Conservation (phyloP, 208 protist genomes). For the Leishmania mexicana region DNA sequence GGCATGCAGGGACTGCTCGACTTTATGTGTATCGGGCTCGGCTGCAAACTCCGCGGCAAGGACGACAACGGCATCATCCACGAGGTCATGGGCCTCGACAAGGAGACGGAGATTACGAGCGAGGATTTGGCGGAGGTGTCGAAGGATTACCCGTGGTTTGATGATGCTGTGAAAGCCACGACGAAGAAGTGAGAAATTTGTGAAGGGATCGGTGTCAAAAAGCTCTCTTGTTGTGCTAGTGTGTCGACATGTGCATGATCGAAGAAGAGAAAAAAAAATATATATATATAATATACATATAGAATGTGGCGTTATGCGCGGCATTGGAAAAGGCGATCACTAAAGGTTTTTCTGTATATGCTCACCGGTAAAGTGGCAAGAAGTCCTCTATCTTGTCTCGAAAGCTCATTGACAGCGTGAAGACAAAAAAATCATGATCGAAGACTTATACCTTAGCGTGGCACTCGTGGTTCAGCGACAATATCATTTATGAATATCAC, state of each 20-base stretch:
- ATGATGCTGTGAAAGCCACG: conserved; percentile 41
- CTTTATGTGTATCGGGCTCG: conserved; percentile 68
- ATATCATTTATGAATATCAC: neutral
- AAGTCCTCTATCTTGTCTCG: neutral
- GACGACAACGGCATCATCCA: conserved; percentile 52
- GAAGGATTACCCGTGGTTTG: conserved; percentile 67
- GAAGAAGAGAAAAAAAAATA: conserved; percentile 16
- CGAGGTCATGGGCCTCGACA: conserved; percentile 61
- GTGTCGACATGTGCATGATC: neutral
- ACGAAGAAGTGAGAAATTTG: conserved; percentile 30
- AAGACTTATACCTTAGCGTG: neutral
- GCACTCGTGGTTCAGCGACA: neutral
- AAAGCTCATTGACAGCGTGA: neutral
- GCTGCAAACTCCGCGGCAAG: conserved; percentile 77
- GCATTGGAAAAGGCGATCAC: neutral
- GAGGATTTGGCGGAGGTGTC: conserved; percentile 49
- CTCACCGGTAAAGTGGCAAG: neutral
- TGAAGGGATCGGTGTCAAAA: neutral
- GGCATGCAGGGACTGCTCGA: conserved; percentile 73
- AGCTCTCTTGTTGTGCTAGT: neutral
- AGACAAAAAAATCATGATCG: neutral
- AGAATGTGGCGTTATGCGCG: neutral
- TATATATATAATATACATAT: neutral
- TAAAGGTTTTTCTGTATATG: neutral
- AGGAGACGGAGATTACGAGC: conserved; percentile 37